Base-by-base conservation (phyloP, 177 flowering plant species). In the Vitis hybrid region DNA sequence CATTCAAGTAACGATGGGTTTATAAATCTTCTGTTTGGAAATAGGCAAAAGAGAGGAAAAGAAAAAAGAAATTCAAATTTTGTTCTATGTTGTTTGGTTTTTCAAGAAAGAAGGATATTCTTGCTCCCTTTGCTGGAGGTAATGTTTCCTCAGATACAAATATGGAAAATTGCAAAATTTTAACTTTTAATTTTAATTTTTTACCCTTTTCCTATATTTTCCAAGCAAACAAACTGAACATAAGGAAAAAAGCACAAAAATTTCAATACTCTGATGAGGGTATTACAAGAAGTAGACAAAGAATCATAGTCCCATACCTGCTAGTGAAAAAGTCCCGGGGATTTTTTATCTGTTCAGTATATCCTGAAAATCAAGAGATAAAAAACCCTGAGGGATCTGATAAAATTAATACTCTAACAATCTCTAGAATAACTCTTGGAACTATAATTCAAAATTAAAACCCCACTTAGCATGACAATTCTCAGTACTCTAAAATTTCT, bases 291-390 rank as follows among this genome's bases (percentile, higher is more conserved):
- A 41, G 46, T 41, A 7, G 15, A 64, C 2, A 11, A 21, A 21
- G 13, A 2, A 12, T 12, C 27, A 17, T 8, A 3, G 11, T n/a
- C 12, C 13, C 10, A 48, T 61, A 91, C 97, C 96, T 90, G 69
- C 97, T 97, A 52, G 94, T 92, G 83, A 94, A 94, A 73, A 80
- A 94, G 49, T 89, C 84, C 21, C 32, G 75, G 11, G 88, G 84
- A 62, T 83, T 75, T 76, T 85, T 81, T 18, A 91, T 71, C 76
- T 94, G 97, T 58, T 91, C 91, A 24, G 75, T 74, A 63, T 65
- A 85, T 55, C 98, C 98, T 91, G 80, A 48, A 20, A 76, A 76
- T 61, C 46, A 65, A 67, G 9, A 51, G 11, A 3, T 18, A 17
- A 53, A 14, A 2, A 32, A 12, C 66, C 69, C 30, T 27, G 30